These are phyloP conservation scores for Oldenlandia corymbosa DNA, from an alignment of 257 asterid genomes.

Conservation along the genomic window DNA sequence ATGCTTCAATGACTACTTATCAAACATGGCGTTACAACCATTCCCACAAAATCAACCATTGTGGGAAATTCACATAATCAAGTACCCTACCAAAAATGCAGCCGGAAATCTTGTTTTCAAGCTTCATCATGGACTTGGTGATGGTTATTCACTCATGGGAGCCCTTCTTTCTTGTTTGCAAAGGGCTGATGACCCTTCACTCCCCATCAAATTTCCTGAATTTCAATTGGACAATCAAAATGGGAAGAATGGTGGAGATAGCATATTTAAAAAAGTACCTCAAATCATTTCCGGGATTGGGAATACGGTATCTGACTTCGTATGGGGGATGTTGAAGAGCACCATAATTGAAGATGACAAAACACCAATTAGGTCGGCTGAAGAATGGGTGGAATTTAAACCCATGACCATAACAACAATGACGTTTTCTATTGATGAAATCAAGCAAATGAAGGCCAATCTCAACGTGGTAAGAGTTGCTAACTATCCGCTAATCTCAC, in stretches of 20 bases:
- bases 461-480: conserved; percentile 26
- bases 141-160: conserved; percentile 42
- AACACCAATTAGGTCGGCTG: conserved; percentile 29
- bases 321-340: conserved; percentile 35
- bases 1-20: conserved; percentile 29
- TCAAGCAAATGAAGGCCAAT: conserved; percentile 31
- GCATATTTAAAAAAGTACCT: conserved; percentile 9
- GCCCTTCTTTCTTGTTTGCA: conserved; percentile 39
- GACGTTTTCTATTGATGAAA: conserved; percentile 22
- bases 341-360: conserved; percentile 31
- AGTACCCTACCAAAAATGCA: conserved; percentile 35
- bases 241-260: not conserved
- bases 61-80: conserved; percentile 39
- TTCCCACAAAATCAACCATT: conserved; percentile 33
- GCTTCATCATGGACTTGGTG: conserved; percentile 43
- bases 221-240: not conserved
- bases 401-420: conserved; percentile 31
- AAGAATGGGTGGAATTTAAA: conserved; percentile 31
- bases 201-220: conserved; percentile 32
- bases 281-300: conserved; percentile 16
- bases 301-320: conserved; percentile 27
- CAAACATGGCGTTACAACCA: conserved; percentile 27
- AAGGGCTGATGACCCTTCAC: conserved; percentile 35
- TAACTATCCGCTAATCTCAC: not conserved
- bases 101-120: conserved; percentile 31